Evolutionary conservation across 2,329 filamentous ascomycete species (phyloP), one percentile per base, ranked within the genome.

Genomic region (Colletotrichum incanum): DNA sequence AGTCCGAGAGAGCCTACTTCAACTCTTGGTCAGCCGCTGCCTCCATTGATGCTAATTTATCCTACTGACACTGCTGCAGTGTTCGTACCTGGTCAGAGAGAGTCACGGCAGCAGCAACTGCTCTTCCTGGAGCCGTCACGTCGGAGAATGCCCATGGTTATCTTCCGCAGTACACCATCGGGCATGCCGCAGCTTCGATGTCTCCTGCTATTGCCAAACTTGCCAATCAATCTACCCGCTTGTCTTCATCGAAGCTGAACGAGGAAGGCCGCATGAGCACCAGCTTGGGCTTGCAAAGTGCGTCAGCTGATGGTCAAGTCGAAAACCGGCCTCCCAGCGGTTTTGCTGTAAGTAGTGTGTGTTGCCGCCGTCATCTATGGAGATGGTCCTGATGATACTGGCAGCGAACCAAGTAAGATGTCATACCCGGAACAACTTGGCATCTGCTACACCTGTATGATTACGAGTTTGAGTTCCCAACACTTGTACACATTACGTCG

Each of bases 141-240:
- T 86, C 88, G 4, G 86, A 85, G 55, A 89, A 87, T 16, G 88
- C 85, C 9, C 87, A 85, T 37, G 88, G 87, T n/a, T 84, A 86
- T 54, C 79, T 90, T 56, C 88, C 87, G 20, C 86, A 88, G 41
- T 89, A 87, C 67, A 78, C 82, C 12, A 63, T 62, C 34, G 87
- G 87, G 23, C 81, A 89, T 75, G 87, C 87, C 28, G 85, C 87
- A 12, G 86, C 87, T 28, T 88, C 85, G 58, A 80, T 88, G 26
- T 80, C 82, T 12, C 86, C 86, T 20, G 77, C 84, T 28, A 83
- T 85, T 59, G 83, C 81, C 45, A 85, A 85, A 72, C 76, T 80
- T 26, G 78, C 80, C 31, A 75, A 76, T 31, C 65, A 63, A 37
- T 80, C 82, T 54, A 75, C 79, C 62, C 82, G 81, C 60, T 66